phyloP scores from a whole-genome alignment of 495 filamentous ascomycete genomes.

The Rusavskia elegans region DNA sequence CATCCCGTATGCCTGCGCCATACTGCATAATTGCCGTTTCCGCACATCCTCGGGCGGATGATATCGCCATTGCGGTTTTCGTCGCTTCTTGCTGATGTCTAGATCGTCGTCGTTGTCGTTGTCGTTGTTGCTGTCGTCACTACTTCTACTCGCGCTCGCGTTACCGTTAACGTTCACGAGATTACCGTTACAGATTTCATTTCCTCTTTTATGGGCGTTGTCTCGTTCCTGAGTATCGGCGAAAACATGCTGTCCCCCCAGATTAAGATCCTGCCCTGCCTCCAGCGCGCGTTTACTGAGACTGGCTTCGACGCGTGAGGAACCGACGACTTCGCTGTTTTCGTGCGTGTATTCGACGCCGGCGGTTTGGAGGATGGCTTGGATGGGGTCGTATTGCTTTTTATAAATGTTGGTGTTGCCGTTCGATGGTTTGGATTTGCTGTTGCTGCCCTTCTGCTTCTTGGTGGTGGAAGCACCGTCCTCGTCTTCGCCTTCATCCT shows the following conservation, averaged over 20 bases:
- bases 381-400: conserved; percentile 56
- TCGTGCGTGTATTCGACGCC: conserved; percentile 94
- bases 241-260: conserved; percentile 35
- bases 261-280: conserved; percentile 32
- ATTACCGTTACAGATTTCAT: conserved; percentile 12
- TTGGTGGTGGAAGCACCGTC: conserved; percentile 20
- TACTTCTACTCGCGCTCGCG: conserved; percentile 7
- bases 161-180: conserved; percentile 21
- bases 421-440: conserved; percentile 1
- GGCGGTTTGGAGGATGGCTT: conserved; percentile 74
- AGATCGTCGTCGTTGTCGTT: conserved; percentile 3
- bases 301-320: conserved; percentile 65
- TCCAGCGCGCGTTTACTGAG: conserved; percentile 62
- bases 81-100: conserved; percentile 10
- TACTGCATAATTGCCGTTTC: conserved; percentile 76
- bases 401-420: conserved; percentile 5
- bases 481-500: conserved; percentile 14
- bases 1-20: conserved; percentile 71
- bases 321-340: conserved; percentile 89
- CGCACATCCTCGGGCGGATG: conserved; percentile 61
- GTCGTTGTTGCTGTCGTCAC: conserved; percentile 3
- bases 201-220: conserved; percentile 16
- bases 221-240: conserved; percentile 18
- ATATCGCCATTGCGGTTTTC: conserved; percentile 44
- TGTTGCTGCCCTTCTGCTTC: conserved; percentile 12